Evolutionary conservation across 1,284 basidiomycete genomes (phyloP).

Genomic region (Sanghuangporus weigelae): DNA sequence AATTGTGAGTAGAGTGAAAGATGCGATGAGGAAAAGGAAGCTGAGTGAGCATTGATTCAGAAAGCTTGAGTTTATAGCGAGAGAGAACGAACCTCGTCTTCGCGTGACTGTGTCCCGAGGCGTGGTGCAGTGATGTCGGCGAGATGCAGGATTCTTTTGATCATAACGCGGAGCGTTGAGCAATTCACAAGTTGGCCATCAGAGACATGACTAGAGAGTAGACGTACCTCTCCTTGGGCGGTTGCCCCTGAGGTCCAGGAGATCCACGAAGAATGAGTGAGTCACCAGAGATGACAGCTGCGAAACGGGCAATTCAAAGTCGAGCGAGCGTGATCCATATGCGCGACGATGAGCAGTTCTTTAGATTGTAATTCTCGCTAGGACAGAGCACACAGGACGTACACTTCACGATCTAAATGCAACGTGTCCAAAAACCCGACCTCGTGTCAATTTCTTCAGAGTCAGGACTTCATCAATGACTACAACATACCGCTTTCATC

Average conservation of each 20-base stretch:
- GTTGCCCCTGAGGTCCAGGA: constrained; percentile 74
- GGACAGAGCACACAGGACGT: constrained; percentile 23
- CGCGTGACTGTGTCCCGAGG: constrained; percentile 72
- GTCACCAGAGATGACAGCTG: constrained; percentile 87
- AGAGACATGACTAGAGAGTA: not conserved
- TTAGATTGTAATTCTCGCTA: not conserved
- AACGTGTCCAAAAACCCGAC: constrained; percentile 9
- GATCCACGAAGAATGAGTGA: constrained; percentile 78
- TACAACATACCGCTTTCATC: constrained; percentile 57
- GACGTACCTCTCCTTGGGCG: constrained; percentile 79
- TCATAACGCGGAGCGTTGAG: no score
- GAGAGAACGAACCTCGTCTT: constrained; percentile 69
- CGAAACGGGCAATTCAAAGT: not conserved
- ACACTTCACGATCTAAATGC: constrained; percentile 67
- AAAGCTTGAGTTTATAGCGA: not conserved
- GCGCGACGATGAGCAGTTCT: constrained; percentile 10
- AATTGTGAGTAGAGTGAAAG: not conserved
- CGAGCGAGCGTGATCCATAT: constrained; percentile 20
- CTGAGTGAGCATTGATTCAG: not conserved
- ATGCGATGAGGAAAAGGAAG: not conserved
- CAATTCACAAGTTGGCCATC: not conserved
- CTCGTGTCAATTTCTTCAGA: no score
- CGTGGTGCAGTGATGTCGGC: constrained; percentile 81
- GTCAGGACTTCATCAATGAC: no score
- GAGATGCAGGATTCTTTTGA: constrained; percentile 72